Evolutionary conservation across 1,284 basidiomycete species (phyloP).

Genomic region (Cryptococcus depauperatus): DNA sequence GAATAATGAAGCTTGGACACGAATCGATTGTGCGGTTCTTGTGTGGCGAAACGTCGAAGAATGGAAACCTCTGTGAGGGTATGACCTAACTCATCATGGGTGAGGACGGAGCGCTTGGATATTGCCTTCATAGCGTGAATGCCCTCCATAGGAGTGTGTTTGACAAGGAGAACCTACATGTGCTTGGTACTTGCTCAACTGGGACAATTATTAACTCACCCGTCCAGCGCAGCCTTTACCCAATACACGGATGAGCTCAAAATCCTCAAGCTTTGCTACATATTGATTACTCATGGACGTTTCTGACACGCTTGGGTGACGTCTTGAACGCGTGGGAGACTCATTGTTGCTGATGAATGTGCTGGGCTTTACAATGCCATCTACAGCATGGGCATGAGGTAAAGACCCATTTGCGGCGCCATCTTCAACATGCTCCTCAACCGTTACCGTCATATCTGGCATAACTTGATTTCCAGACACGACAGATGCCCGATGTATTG

Average conservation of each 20-base stretch:
- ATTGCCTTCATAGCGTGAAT: slow-evolving; percentile 93
- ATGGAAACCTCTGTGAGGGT: slow-evolving; percentile 92
- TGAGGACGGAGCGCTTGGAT: slow-evolving; percentile 88
- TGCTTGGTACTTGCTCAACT: not conserved
- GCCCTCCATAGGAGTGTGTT: slow-evolving; percentile 60
- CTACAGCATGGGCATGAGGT: not conserved
- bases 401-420: not conserved
- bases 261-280: slow-evolving; percentile 68
- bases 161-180: slow-evolving; percentile 63
- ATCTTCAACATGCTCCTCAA: not conserved
- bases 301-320: not conserved
- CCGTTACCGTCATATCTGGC: not conserved
- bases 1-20: slow-evolving; percentile 91
- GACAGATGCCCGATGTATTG: not conserved
- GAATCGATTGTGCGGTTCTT: slow-evolving; percentile 71
- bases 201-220: slow-evolving; percentile 34
- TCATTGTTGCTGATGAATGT: not conserved
- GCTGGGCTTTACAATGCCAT: not conserved
- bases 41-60: slow-evolving; percentile 68
- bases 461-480: too few relatives aligned
- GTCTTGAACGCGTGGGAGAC: not conserved
- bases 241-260: slow-evolving; percentile 90
- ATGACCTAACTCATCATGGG: slow-evolving; percentile 89
- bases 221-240: slow-evolving; percentile 96
- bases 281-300: not conserved